A percentile compares a stretch with the other conserved stretches of the same genome.
Evolutionary conservation across 1,284 basidiomycete genomes (phyloP).

Genomic region (Paramarasmius palmivorus): DNA sequence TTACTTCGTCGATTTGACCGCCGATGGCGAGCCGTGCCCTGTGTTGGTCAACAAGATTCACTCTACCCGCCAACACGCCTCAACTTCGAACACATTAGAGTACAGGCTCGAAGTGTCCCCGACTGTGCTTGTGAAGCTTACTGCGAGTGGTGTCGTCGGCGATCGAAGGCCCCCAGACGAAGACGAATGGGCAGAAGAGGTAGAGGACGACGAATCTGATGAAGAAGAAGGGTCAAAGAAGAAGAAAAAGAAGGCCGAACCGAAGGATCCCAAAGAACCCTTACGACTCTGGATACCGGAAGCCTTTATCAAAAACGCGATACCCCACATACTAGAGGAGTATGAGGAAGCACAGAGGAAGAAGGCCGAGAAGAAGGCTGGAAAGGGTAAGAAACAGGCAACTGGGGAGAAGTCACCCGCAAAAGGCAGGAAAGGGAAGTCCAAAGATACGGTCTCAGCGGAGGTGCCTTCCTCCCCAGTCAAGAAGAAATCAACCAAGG

Average conservation of each 20-base stretch:
- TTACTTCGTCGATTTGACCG: constrained; percentile 34
- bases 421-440: constrained; percentile 8
- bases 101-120: constrained; percentile 76
- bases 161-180: constrained; percentile 52
- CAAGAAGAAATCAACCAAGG: not conserved
- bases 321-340: constrained; percentile 59
- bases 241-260: constrained; percentile 37
- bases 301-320: constrained; percentile 67
- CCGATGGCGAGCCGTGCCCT: constrained; percentile 30
- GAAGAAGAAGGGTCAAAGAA: constrained; percentile 33
- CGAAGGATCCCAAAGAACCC: constrained; percentile 48
- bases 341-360: constrained; percentile 54
- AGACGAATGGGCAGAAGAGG: constrained; percentile 46
- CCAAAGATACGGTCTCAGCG: not conserved
- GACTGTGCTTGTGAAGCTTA: constrained; percentile 57
- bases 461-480: not conserved
- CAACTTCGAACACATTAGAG: constrained; percentile 68
- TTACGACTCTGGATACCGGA: constrained; percentile 77
- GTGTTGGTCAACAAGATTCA: constrained; percentile 40
- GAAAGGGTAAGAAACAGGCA: constrained; percentile 33
- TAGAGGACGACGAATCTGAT: constrained; percentile 37
- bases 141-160: constrained; percentile 65
- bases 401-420: constrained; percentile 10
- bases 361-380: constrained; percentile 51
- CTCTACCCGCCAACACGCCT: constrained; percentile 50